These are phyloP conservation scores for Rubia yunnanensis DNA, from an alignment of 257 asterid species.

Conservation along the genomic window DNA sequence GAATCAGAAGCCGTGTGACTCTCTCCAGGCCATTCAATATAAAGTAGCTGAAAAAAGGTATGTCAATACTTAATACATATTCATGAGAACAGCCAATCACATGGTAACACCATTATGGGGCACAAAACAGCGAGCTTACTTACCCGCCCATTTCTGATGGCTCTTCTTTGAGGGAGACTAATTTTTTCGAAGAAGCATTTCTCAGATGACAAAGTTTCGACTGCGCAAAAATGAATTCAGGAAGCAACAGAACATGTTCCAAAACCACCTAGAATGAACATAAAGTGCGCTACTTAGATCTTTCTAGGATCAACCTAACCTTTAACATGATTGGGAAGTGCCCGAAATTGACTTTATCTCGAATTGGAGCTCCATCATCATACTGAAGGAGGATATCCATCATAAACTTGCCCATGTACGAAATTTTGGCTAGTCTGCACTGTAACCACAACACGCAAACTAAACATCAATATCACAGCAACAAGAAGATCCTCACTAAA, in stretches of 20 bases:
- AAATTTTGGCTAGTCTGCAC: constrained; percentile 92
- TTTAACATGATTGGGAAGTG: constrained; percentile 86
- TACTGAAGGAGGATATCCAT: constrained; percentile 54
- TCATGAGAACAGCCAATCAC: neutral
- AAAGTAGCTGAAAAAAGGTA: constrained; percentile 52
- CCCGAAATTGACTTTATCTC: constrained; percentile 58
- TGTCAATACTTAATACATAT: too few species aligned
- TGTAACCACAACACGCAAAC: constrained; percentile 27
- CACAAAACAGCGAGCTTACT: constrained; percentile 21
- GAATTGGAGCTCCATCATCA: constrained; percentile 44
- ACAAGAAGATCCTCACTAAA: constrained; percentile 13
- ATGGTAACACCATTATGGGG: constrained; percentile 1
- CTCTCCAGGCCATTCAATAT: constrained; percentile 94
- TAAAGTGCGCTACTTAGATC: neutral
- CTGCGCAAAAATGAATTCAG: constrained; percentile 33
- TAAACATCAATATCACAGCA: constrained; percentile 1
- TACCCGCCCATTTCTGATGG: constrained; percentile 99
- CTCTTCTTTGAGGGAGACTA: constrained; percentile 64
- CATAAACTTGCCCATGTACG: constrained; percentile 65
- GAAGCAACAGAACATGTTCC: constrained; percentile 4
- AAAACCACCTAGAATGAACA: neutral
- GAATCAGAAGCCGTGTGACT: constrained; percentile 70
- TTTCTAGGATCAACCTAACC: constrained; percentile 28
- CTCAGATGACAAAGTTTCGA: constrained; percentile 74
- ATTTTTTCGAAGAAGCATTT: constrained; percentile 41